Percentiles rank a stretch among this genome's conserved stretches.
phyloP scores from a whole-genome alignment of 148 eudicot genomes.

The Amaranthus palmeri region DNA sequence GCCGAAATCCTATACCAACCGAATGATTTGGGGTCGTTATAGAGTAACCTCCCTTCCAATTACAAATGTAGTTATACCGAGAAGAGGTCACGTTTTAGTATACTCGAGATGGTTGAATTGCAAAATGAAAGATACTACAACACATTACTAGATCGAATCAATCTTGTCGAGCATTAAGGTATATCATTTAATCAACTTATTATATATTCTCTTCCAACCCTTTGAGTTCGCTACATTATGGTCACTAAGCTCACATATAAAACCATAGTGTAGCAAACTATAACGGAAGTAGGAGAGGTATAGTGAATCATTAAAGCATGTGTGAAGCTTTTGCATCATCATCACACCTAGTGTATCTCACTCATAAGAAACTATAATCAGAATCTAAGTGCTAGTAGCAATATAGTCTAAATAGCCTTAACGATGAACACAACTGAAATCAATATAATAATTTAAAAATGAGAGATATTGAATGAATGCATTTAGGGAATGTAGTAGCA shows the following conservation, averaged over 20 bases:
- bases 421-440: background rate
- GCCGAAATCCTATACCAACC: background rate
- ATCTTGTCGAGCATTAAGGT: background rate
- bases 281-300: too few species aligned
- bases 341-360: too few species aligned
- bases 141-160: background rate
- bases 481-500: background rate
- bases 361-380: too few species aligned
- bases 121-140: conserved; percentile 1
- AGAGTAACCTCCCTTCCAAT: background rate
- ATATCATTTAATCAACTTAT: background rate
- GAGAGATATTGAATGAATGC: background rate
- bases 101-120: background rate
- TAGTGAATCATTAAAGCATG: background rate
- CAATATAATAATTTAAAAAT: background rate
- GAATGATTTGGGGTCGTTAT: background rate
- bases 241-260: too few species aligned
- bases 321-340: too few species aligned
- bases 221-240: too few species aligned
- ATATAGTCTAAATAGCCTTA: background rate
- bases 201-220: too few species aligned
- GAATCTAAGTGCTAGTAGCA: too few species aligned
- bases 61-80: background rate
- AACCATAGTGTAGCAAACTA: too few species aligned
- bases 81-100: background rate